phyloP scores from a whole-genome alignment of 23 red algal genomes.

The Rhodosorus marinus region DNA sequence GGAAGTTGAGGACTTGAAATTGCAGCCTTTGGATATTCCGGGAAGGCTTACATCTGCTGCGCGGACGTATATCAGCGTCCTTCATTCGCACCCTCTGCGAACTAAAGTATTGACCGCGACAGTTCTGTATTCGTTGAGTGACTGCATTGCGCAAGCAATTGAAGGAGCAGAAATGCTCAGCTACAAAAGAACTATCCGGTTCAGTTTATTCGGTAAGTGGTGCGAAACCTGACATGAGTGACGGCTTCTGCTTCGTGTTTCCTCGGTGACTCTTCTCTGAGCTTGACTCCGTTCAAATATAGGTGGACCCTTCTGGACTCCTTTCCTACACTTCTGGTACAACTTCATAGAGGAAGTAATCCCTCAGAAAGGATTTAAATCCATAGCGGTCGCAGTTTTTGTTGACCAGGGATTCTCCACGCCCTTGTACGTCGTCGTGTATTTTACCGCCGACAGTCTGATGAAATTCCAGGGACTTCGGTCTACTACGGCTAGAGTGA shows the following conservation, averaged over 20 bases:
- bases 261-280: too few species aligned
- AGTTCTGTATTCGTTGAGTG: background rate
- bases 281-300: background rate
- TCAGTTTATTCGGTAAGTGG: too few species aligned
- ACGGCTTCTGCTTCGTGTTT: too few species aligned
- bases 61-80: background rate
- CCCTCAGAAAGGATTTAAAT: background rate
- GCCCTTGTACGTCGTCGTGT: conserved; percentile 1
- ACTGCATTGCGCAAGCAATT: too few species aligned
- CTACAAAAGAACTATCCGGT: too few species aligned
- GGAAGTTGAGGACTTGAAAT: too few species aligned
- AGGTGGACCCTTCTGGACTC: background rate
- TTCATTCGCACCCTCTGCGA: background rate
- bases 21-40: too few species aligned
- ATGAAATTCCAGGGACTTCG: too few species aligned
- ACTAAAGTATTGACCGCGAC: background rate
- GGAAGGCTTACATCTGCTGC: too few species aligned
- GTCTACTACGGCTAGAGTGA: too few species aligned
- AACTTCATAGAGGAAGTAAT: background rate
- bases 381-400: background rate
- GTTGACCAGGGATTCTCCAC: conserved; percentile 7
- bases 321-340: background rate
- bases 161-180: too few species aligned
- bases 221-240: too few species aligned
- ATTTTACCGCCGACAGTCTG: conserved; percentile 5